Conservation (phyloP, 1,139 yeast species). For the Yamadazyma atmosphaerica region DNA sequence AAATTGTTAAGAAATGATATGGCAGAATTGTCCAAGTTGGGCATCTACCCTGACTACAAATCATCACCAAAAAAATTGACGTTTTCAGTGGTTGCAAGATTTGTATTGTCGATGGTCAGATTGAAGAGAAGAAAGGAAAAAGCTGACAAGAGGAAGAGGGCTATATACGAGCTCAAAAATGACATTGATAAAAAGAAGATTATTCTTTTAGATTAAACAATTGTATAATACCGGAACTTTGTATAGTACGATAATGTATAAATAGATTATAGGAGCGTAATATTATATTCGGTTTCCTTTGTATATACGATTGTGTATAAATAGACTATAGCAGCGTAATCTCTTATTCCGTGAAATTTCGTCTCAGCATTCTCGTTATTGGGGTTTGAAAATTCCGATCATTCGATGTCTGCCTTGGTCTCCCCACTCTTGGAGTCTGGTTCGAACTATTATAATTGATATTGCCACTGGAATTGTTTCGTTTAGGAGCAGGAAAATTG, state of each 20-base stretch:
- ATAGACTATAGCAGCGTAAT: too few species aligned
- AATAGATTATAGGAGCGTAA: too few species aligned
- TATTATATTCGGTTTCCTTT: too few species aligned
- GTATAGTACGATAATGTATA: slow-evolving; percentile 2
- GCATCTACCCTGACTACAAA: slow-evolving; percentile 48
- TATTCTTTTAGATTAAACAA: neutral
- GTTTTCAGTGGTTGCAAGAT: slow-evolving; percentile 42
- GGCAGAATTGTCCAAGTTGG: slow-evolving; percentile 43
- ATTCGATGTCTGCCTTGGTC: slow-evolving; percentile 40
- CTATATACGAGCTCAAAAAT: slow-evolving; percentile 25
- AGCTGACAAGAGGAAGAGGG: slow-evolving; percentile 25
- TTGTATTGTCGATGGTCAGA: slow-evolving; percentile 58
- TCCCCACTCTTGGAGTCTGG: slow-evolving; percentile 39
- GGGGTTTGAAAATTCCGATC: slow-evolving; percentile 47
- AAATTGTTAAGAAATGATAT: slow-evolving; percentile 41
- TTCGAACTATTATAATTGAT: slow-evolving; percentile 4
- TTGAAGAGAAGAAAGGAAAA: slow-evolving; percentile 41
- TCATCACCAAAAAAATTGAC: slow-evolving; percentile 19
- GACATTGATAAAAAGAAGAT: slow-evolving; percentile 4
- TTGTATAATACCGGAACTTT: slow-evolving; percentile 6
- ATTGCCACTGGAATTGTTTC: slow-evolving; percentile 13
- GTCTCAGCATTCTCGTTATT: slow-evolving; percentile 37
- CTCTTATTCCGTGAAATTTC: slow-evolving; percentile 14
- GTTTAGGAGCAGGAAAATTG: slow-evolving; percentile 18
- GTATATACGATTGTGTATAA: too few species aligned